Evolutionary conservation across 495 filamentous ascomycete genomes (phyloP).

Genomic region (Penicillium robsamsonii): DNA sequence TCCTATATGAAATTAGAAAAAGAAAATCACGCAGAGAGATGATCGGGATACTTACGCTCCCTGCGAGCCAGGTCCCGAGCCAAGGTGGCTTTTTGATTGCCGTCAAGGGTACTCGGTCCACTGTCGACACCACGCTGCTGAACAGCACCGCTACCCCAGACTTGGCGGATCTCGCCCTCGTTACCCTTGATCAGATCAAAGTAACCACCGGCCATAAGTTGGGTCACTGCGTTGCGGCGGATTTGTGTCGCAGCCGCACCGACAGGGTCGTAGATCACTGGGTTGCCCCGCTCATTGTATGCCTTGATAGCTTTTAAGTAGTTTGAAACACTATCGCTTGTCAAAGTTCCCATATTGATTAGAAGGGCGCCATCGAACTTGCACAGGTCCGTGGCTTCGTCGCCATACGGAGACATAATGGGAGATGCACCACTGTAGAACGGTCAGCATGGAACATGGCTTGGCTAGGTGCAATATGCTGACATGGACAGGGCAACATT

Average conservation of each 20-base stretch:
- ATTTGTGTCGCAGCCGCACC: constrained; percentile 81
- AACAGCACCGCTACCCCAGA: constrained; percentile 51
- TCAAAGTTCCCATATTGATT: constrained; percentile 93
- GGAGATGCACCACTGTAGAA: constrained; percentile 68
- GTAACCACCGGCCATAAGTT: constrained; percentile 70
- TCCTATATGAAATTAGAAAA: constrained; percentile 21
- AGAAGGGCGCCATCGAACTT: constrained; percentile 67
- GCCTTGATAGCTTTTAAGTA: constrained; percentile 66
- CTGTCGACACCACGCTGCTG: constrained; percentile 90
- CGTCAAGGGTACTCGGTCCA: constrained; percentile 54
- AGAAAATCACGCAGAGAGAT: neutral
- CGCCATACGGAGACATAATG: constrained; percentile 87
- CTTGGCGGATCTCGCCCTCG: constrained; percentile 81
- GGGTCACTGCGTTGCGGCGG: constrained; percentile 66
- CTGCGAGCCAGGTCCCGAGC: constrained; percentile 63
- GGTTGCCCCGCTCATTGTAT: constrained; percentile 72
- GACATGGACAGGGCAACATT: constrained; percentile 79
- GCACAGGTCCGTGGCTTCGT: constrained; percentile 77
- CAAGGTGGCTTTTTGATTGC: constrained; percentile 55
- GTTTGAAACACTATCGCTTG: constrained; percentile 64
- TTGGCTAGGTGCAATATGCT: constrained; percentile 10
- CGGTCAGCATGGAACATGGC: constrained; percentile 13
- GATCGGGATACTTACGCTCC: constrained; percentile 45
- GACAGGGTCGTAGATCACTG: constrained; percentile 86
- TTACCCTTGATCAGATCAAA: constrained; percentile 94